These are phyloP conservation scores for Naematelia encephala DNA, from an alignment of 768 basidiomycete genomes.

Conservation along the genomic window DNA sequence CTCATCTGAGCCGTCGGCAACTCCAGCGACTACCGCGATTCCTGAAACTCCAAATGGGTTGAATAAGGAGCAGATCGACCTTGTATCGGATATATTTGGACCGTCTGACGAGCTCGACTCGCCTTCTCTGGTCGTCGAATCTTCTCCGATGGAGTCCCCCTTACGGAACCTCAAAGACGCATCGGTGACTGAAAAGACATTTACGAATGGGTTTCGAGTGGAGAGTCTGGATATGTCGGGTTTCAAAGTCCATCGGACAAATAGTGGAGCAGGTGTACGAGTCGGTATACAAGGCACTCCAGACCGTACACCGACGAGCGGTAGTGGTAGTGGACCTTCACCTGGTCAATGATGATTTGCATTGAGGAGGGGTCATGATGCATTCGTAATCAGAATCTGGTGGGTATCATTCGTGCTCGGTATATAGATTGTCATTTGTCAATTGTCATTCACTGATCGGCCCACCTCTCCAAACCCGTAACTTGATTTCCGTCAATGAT, in stretches of 20 bases:
- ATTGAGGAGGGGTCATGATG: neutral
- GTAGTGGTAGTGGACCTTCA: neutral
- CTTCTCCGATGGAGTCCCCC: neutral
- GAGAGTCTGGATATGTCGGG: neutral
- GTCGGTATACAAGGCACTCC: neutral
- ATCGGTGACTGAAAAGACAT: neutral
- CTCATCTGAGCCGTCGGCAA: neutral
- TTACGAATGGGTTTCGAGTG: neutral
- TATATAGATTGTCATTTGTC: neutral
- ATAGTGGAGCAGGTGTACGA: neutral
- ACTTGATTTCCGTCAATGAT: slow-evolving; percentile 15
- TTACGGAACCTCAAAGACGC: neutral
- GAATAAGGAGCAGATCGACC: neutral
- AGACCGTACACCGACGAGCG: slow-evolving; percentile 4
- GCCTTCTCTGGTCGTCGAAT: neutral
- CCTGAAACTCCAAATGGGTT: neutral
- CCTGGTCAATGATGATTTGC: neutral
- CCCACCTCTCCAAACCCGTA: slow-evolving; percentile 46
- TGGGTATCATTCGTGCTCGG: neutral
- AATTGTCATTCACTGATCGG: neutral
- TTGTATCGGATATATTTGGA: neutral
- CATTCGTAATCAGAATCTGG: neutral
- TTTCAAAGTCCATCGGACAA: neutral
- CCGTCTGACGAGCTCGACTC: neutral
- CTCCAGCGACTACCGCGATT: neutral